Percentiles rank a stretch among this genome's conserved stretches.
phyloP scores from a whole-genome alignment of 192 early-diverging fungal species.

The Linderina pennispora region DNA sequence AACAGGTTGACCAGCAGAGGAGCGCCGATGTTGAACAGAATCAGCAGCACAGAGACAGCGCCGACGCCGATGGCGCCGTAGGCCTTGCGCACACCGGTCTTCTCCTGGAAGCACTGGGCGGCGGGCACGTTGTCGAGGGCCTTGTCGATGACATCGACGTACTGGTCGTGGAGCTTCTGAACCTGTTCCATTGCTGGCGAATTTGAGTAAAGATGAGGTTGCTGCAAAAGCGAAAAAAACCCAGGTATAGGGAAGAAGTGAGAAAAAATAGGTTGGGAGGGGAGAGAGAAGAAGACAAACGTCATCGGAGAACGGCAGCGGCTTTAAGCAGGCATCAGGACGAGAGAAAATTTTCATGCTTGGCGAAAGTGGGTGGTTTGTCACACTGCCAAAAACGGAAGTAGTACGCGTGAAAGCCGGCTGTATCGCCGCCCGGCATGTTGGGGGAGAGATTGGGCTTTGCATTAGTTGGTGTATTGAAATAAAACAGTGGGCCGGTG shows the following conservation, averaged over 20 bases:
- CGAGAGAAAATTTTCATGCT: too few species aligned
- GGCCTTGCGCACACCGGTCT: conserved; percentile 85
- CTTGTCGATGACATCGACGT: conserved; percentile 52
- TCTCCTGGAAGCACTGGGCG: conserved; percentile 62
- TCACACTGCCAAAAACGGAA: too few species aligned
- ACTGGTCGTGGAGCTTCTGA: conserved; percentile 35
- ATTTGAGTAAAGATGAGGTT: conserved; percentile 11
- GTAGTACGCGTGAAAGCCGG: too few species aligned
- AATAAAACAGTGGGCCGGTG: not conserved
- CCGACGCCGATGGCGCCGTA: conserved; percentile 66
- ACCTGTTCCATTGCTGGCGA: conserved; percentile 31
- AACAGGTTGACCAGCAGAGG: conserved; percentile 75
- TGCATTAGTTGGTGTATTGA: too few species aligned
- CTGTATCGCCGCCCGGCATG: too few species aligned
- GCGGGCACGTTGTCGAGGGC: conserved; percentile 64
- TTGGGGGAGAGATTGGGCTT: too few species aligned
- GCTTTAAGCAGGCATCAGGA: too few species aligned
- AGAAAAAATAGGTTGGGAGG: conserved; percentile 1
- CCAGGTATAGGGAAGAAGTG: too few species aligned
- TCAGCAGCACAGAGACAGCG: conserved; percentile 60
- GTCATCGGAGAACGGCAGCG: too few species aligned
- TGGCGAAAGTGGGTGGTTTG: too few species aligned
- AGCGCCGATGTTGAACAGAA: conserved; percentile 87
- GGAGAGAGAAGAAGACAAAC: not conserved
- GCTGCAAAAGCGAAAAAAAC: too few species aligned